These are phyloP conservation scores for Hypoxylon sp. DNA, from an alignment of 2,329 filamentous ascomycete species.

Conservation along the genomic window DNA sequence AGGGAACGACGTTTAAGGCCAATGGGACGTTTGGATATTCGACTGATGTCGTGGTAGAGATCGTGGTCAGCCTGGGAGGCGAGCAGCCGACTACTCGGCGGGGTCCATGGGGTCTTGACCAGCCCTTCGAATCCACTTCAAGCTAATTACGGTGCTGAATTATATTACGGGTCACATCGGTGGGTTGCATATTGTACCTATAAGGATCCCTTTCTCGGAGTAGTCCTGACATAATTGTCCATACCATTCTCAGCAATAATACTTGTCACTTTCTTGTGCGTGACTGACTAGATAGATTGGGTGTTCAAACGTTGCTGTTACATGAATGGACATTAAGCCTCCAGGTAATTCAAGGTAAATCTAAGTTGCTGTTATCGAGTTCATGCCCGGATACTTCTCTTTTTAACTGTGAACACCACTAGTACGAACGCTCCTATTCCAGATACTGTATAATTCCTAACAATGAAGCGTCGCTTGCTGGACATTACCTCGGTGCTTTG, in stretches of 20 bases:
- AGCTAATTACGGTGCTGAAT: not conserved
- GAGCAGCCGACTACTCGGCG: slow-evolving; percentile 32
- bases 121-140: slow-evolving; percentile 38
- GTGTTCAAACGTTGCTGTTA: not conserved
- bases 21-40: slow-evolving; percentile 42
- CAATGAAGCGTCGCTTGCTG: not conserved
- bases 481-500: too few species aligned
- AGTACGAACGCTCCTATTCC: too few species aligned
- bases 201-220: not conserved
- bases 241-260: not conserved
- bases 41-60: slow-evolving; percentile 42
- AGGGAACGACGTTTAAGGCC: slow-evolving; percentile 39
- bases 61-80: slow-evolving; percentile 37
- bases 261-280: not conserved
- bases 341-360: not conserved
- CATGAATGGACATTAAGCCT: not conserved
- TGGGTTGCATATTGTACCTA: not conserved
- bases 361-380: not conserved
- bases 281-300: too few species aligned
- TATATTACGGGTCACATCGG: not conserved
- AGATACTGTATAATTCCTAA: not conserved
- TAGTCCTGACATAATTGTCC: not conserved
- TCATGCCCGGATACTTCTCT: too few species aligned
- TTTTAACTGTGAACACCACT: too few species aligned
- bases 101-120: slow-evolving; percentile 40